Conservation (phyloP, 352 stramenopile species). For the Globisporangium cylindrosporum region DNA sequence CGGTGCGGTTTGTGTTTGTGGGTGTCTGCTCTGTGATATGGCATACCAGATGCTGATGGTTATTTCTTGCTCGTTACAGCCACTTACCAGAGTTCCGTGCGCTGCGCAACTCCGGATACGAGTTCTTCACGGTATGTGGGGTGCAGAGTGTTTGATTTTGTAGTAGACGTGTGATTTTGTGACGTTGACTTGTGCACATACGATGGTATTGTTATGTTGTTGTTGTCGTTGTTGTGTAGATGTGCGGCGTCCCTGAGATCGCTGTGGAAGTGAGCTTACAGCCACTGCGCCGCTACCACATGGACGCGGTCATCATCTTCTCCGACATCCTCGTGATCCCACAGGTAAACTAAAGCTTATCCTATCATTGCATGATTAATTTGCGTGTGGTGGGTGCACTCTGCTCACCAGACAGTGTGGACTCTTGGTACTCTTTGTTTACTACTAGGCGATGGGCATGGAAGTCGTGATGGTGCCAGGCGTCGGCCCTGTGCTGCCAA, state of each 20-base stretch:
- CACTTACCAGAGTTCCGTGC: constrained; percentile 88
- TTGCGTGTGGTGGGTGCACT: background rate
- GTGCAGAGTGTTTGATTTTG: background rate
- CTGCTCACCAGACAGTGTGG: background rate
- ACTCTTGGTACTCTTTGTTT: background rate
- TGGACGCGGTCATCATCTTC: constrained; percentile 99
- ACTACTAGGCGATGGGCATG: constrained; percentile 89
- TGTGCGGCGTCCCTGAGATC: constrained; percentile 82
- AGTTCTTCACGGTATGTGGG: constrained; percentile 82
- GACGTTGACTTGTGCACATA: background rate
- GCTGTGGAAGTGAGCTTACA: constrained; percentile 97
- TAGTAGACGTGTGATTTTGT: background rate
- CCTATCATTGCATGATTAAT: background rate
- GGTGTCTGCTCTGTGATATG: background rate
- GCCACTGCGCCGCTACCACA: constrained; percentile 90
- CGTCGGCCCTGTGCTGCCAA: constrained; percentile 85
- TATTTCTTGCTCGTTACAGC: constrained; percentile 20
- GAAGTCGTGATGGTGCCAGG: constrained; percentile 95
- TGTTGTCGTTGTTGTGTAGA: constrained; percentile 27
- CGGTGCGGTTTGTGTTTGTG: constrained; percentile 46
- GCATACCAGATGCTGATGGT: background rate
- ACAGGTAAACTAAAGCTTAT: constrained; percentile 32
- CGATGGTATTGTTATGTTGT: constrained; percentile 6
- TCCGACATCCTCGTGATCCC: constrained; percentile 98
- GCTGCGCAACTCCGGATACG: constrained; percentile 75